Evolutionary conservation across 805 yeast genomes (phyloP).

Genomic region (Metschnikowia corniflorae): DNA sequence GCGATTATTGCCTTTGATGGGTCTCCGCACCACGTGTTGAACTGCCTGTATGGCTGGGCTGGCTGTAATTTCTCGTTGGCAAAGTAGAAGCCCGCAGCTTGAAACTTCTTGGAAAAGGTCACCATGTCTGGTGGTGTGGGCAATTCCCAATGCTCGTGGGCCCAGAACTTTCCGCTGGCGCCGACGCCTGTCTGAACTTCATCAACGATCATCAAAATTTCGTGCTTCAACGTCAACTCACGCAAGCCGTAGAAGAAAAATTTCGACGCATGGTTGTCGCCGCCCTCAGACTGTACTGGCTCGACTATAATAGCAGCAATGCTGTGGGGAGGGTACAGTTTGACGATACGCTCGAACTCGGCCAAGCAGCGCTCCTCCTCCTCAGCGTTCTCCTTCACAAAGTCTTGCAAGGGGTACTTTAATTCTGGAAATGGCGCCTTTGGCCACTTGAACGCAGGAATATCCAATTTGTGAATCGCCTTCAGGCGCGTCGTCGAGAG

Average conservation of each 20-base stretch:
- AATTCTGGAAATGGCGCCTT: conserved; percentile 45
- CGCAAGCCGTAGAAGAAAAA: conserved; percentile 61
- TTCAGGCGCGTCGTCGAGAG: conserved; percentile 54
- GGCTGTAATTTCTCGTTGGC: conserved; percentile 57
- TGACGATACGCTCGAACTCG: conserved; percentile 38
- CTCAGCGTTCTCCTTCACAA: conserved; percentile 36
- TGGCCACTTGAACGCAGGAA: conserved; percentile 62
- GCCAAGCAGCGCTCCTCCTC: conserved; percentile 49
- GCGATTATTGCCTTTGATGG: conserved; percentile 67
- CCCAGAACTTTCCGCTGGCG: conserved; percentile 71
- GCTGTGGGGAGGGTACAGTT: conserved; percentile 33
- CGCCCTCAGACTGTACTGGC: conserved; percentile 73
- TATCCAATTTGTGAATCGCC: conserved; percentile 54
- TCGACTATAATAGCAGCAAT: conserved; percentile 55
- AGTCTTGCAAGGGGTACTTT: conserved; percentile 39
- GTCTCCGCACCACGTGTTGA: conserved; percentile 79
- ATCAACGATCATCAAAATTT: conserved; percentile 59
- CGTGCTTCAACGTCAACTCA: conserved; percentile 54
- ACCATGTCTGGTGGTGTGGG: conserved; percentile 64
- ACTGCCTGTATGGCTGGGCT: conserved; percentile 61
- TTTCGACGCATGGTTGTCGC: conserved; percentile 67
- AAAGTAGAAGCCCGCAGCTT: conserved; percentile 70
- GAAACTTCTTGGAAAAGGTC: conserved; percentile 69
- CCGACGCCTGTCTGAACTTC: conserved; percentile 78
- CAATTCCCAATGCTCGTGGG: conserved; percentile 66